Evolutionary conservation across 2,329 filamentous ascomycete species (phyloP).

Genomic region (Monosporascus sp.): DNA sequence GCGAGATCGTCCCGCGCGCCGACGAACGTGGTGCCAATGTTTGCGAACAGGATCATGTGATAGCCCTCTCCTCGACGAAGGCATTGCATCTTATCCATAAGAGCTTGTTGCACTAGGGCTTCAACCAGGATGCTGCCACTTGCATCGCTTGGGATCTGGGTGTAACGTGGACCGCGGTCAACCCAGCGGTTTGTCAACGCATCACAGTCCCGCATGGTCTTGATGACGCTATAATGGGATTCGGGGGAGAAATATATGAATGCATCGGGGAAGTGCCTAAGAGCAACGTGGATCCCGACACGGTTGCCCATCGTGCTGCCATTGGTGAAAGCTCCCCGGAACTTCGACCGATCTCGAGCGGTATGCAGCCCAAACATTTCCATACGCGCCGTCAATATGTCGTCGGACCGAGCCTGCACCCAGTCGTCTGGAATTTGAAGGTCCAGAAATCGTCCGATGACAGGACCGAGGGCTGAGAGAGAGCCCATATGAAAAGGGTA

Average conservation of each 20-base stretch:
- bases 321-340: slow-evolving; percentile 7
- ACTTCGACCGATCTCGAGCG: background rate
- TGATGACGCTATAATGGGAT: slow-evolving; percentile 8
- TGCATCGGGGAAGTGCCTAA: slow-evolving; percentile 4
- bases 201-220: slow-evolving; percentile 8
- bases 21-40: slow-evolving; percentile 6
- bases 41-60: slow-evolving; percentile 4
- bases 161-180: background rate
- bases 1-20: slow-evolving; percentile 4
- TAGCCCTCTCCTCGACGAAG: background rate
- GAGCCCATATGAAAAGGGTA: slow-evolving; percentile 7
- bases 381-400: slow-evolving; percentile 3
- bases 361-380: slow-evolving; percentile 1
- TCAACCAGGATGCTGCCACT: slow-evolving; percentile 3
- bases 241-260: slow-evolving; percentile 8
- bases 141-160: background rate
- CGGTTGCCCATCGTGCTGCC: slow-evolving; percentile 11
- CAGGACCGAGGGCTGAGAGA: slow-evolving; percentile 6
- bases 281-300: slow-evolving; percentile 5
- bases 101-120: slow-evolving; percentile 1
- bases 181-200: slow-evolving; percentile 4
- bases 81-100: slow-evolving; percentile 1
- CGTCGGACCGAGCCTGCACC: background rate
- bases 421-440: slow-evolving; percentile 3
- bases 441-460: slow-evolving; percentile 5